Percentiles rank a stretch among this genome's conserved stretches.
These are phyloP conservation scores for Taphrina flavorubra DNA, from an alignment of 1,139 yeast species.

Conservation along the genomic window DNA sequence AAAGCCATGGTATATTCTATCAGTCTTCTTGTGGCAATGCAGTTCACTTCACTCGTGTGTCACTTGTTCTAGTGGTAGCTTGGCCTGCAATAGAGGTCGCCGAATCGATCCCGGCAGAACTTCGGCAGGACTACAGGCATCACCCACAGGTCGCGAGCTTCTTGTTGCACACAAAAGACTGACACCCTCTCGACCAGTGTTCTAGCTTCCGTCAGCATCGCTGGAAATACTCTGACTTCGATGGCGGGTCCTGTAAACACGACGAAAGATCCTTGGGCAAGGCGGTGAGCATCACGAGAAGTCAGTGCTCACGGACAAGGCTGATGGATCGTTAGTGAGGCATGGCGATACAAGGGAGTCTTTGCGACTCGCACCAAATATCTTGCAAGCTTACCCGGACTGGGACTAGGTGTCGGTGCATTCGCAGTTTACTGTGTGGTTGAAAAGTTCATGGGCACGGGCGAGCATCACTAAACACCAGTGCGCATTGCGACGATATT, in stretches of 20 bases:
- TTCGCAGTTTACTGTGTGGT: constrained; percentile 66
- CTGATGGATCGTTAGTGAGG: constrained; percentile 64
- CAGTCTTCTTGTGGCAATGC: too few relatives aligned
- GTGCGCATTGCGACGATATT: too few relatives aligned
- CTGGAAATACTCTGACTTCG: background rate
- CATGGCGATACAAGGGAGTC: constrained; percentile 88
- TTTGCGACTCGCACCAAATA: constrained; percentile 74
- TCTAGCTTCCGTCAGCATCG: background rate
- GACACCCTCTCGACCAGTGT: too few relatives aligned
- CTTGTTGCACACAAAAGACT: background rate
- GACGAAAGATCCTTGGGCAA: constrained; percentile 16
- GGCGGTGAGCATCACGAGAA: constrained; percentile 3
- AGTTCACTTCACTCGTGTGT: too few relatives aligned
- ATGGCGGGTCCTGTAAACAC: constrained; percentile 22
- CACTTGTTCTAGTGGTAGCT: background rate
- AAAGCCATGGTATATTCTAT: too few relatives aligned
- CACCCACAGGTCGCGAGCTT: background rate
- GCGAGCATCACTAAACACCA: constrained; percentile 15
- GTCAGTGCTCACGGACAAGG: background rate
- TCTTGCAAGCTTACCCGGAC: constrained; percentile 80
- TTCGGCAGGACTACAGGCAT: background rate
- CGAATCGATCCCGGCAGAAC: background rate
- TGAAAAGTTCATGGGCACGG: constrained; percentile 48
- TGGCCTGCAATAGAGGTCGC: background rate
- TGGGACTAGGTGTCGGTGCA: constrained; percentile 79